Percentiles rank a stretch among this genome's conserved stretches.
Conservation (phyloP, 2,329 filamentous ascomycete genomes). For the Colletotrichum melonis region DNA sequence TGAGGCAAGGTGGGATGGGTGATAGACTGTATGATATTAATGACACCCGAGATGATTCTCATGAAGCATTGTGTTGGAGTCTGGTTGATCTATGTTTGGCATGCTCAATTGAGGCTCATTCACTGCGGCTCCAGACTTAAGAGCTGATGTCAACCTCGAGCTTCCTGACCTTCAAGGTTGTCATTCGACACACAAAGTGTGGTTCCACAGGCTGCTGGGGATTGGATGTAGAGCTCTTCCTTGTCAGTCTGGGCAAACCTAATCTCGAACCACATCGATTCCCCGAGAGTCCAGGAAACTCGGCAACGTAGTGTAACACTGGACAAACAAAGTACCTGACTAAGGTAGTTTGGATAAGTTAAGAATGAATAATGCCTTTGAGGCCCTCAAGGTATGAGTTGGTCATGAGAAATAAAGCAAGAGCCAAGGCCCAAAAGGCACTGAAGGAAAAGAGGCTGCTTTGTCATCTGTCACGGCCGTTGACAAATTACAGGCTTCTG, state of each 20-base stretch:
- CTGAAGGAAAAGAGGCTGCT: conserved; percentile 7
- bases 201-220: not conserved
- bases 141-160: not conserved
- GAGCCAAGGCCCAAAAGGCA: not conserved
- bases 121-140: accelerated
- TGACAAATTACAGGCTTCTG: conserved; percentile 26
- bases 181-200: not conserved
- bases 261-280: not conserved
- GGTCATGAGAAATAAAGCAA: not conserved
- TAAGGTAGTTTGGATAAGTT: not conserved
- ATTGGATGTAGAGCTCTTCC: not conserved
- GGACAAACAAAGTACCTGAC: not conserved
- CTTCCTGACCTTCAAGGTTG: not conserved
- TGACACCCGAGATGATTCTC: conserved; percentile 14
- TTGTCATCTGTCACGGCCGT: conserved; percentile 14
- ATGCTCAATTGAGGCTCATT: not conserved
- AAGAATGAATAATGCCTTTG: not conserved
- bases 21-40: conserved; percentile 19
- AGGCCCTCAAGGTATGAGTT: not conserved
- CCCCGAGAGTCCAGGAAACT: not conserved
- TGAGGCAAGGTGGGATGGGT: not conserved
- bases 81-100: not conserved
- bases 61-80: not conserved
- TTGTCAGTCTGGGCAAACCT: not conserved
- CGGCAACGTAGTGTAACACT: not conserved